Evolutionary conservation across 257 asterid genomes (phyloP).

Genomic region (Nicotiana obtusifolia): DNA sequence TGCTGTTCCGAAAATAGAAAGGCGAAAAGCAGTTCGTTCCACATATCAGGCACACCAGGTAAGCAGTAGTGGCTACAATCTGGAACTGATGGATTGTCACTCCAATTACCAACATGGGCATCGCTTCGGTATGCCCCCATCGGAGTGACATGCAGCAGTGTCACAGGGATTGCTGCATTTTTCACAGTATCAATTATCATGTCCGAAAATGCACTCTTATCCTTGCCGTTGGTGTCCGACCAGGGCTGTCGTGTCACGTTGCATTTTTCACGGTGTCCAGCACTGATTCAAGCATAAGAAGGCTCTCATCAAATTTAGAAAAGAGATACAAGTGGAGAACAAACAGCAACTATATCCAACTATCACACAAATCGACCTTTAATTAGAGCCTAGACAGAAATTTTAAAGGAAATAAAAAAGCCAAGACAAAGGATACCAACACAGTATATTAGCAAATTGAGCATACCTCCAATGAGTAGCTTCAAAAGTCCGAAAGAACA

Average conservation of each 20-base stretch:
- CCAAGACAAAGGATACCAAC: not conserved
- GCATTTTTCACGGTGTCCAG: constrained; percentile 51
- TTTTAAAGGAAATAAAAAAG: not conserved
- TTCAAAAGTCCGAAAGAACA: constrained; percentile 82
- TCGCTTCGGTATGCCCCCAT: constrained; percentile 64
- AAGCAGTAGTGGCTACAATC: constrained; percentile 98
- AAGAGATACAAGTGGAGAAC: not conserved
- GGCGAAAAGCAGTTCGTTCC: constrained; percentile 76
- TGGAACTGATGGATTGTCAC: constrained; percentile 64
- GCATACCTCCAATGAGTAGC: constrained; percentile 89
- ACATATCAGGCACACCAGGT: constrained; percentile 86
- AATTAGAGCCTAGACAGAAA: not conserved
- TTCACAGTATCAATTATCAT: constrained; percentile 41
- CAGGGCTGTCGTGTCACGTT: constrained; percentile 60
- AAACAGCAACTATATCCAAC: not conserved
- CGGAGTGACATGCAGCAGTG: constrained; percentile 62
- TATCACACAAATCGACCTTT: not conserved
- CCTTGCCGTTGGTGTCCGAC: constrained; percentile 30
- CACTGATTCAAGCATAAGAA: constrained; percentile 28
- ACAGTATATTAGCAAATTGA: not conserved
- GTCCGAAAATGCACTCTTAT: constrained; percentile 48
- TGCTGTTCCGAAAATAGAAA: constrained; percentile 29
- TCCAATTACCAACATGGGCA: constrained; percentile 74
- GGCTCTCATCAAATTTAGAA: not conserved
- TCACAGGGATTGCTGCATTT: constrained; percentile 44